Evolutionary conservation across 495 filamentous ascomycete genomes (phyloP).

Genomic region (Xylaria flabelliformis): DNA sequence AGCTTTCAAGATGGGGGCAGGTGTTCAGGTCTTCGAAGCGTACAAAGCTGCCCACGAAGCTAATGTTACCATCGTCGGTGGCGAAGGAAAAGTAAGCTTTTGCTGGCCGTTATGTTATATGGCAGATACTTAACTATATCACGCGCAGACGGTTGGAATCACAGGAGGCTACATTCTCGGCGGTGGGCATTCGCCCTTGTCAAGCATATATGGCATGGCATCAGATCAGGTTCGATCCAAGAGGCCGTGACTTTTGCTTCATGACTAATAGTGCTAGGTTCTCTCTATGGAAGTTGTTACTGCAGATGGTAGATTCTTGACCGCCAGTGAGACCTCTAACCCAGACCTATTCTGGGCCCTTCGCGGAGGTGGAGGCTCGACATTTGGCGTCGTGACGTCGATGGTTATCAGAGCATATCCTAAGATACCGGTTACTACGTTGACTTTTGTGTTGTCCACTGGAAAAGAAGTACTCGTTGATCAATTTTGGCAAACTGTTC

Average conservation of each 20-base stretch:
- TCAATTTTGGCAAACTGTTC: conserved; percentile 59
- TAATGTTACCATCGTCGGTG: conserved; percentile 55
- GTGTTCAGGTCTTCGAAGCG: conserved; percentile 54
- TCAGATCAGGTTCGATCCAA: conserved; percentile 53
- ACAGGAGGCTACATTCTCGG: conserved; percentile 60
- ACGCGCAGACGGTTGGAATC: conserved; percentile 54
- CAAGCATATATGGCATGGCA: conserved; percentile 54
- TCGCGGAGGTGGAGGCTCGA: conserved; percentile 64
- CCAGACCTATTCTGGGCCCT: conserved; percentile 72
- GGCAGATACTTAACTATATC: conserved; percentile 4
- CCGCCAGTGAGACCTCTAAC: conserved; percentile 55
- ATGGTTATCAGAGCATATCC: conserved; percentile 55
- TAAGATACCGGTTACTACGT: conserved; percentile 47
- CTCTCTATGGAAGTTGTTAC: conserved; percentile 64
- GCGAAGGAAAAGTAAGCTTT: conserved; percentile 50
- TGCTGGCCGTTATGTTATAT: not conserved
- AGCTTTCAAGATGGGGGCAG: conserved; percentile 58
- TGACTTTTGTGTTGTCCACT: conserved; percentile 43
- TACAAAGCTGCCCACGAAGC: conserved; percentile 48
- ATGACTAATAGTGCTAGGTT: conserved; percentile 37
- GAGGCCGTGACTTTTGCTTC: not conserved
- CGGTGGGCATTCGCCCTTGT: conserved; percentile 58
- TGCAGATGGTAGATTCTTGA: conserved; percentile 62
- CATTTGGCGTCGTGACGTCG: conserved; percentile 65
- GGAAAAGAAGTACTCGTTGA: conserved; percentile 42